Evolutionary conservation across 495 filamentous ascomycete genomes (phyloP), one percentile per base, ranked within the genome.

Genomic region (Neurospora intermedia): DNA sequence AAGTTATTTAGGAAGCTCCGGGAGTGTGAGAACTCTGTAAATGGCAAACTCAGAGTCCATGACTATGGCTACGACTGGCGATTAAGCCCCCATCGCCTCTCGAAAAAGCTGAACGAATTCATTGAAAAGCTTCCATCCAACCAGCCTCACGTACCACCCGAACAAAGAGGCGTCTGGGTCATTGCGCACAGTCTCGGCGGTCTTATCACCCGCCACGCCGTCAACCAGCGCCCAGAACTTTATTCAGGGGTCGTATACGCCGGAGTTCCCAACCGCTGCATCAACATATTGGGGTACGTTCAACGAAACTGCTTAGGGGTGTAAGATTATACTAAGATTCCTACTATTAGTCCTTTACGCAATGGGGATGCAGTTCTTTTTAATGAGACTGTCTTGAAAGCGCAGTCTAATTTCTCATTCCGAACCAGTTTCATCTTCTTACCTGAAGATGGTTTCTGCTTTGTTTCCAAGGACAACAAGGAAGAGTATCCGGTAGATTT

Each of bases 51-150:
- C 1, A 86, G 94, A 46, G 89, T 98, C 3, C 91, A 92, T 81
- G 91, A 98, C 74, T 99, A 96, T 76, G 94, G 96, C 41, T 99
- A 97, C 78, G 95, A 99, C 80, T 99, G 95, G 95, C 88, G 96
- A 40, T 83, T 99, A 71, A 93, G 92, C 73, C 96, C 96, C 2
- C 87, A 92, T 76, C 82, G 95, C 1, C 86, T 96, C 3, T 93
- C 91, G 1, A 83, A 85, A 11, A 87, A 87, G 69, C 82, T 99
- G 7, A 87, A 91, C 39, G 78, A 84, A 41, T 97, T 91, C 74
- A 83, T 99, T 16, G 89, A 93, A 79, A 84, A 81, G 6, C 83
- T 99, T 3, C 92, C 89, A 1, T 94, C 89, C 54, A 97, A 98
- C 80, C 81, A 86, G 35, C 83, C 86, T 1, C 82, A 78, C 16